Percentiles rank a stretch among this genome's conserved stretches.
Evolutionary conservation across 108 stramenopile species (phyloP).

Genomic region (Discostella pseudostelligera): DNA sequence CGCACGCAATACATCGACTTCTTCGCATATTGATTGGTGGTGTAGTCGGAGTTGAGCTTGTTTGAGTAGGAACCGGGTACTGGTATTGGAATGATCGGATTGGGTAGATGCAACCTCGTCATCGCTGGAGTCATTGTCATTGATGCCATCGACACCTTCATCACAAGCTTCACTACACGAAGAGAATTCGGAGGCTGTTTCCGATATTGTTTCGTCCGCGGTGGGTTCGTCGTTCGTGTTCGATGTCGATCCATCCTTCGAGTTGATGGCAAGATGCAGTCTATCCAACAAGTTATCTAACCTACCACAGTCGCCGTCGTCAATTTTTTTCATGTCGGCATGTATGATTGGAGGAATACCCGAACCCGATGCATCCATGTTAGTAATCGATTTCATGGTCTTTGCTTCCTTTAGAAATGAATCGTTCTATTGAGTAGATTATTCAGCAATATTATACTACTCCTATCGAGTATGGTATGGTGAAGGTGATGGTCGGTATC

Average conservation of each 20-base stretch:
- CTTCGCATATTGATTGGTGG: constrained; percentile 39
- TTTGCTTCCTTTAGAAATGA: neutral
- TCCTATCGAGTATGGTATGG: too few species aligned
- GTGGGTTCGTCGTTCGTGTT: constrained; percentile 5
- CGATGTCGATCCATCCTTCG: neutral
- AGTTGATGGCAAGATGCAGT: neutral
- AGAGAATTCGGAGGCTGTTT: neutral
- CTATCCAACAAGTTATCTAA: constrained; percentile 4
- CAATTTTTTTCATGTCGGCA: neutral
- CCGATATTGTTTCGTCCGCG: neutral
- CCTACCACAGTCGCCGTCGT: neutral
- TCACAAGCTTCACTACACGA: neutral
- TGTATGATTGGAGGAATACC: constrained; percentile 2
- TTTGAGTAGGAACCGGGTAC: constrained; percentile 22
- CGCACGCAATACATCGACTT: constrained; percentile 22
- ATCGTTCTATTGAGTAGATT: too few species aligned
- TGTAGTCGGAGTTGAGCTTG: constrained; percentile 21
- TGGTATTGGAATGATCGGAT: constrained; percentile 16
- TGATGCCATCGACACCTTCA: neutral
- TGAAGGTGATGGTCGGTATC: too few species aligned
- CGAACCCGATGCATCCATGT: neutral
- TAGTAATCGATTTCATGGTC: neutral
- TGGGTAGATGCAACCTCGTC: constrained; percentile 16
- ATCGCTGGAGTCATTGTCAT: neutral
- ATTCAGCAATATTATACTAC: too few species aligned